These are phyloP conservation scores for Aspergillus terreus DNA, from an alignment of 2,329 filamentous ascomycete genomes.

Conservation along the genomic window DNA sequence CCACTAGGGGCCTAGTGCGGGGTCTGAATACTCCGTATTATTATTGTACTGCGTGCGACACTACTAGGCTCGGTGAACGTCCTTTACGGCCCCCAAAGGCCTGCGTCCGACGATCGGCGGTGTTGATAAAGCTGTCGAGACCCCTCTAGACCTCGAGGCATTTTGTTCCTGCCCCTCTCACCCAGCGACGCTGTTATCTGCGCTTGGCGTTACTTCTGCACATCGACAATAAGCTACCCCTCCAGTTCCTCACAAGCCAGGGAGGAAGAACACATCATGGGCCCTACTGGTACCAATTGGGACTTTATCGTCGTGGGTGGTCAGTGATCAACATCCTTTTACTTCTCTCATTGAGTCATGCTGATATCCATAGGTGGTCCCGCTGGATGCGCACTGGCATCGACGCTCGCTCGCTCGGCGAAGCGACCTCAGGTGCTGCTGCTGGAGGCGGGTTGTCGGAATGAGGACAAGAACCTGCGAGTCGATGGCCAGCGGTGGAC, in stretches of 20 bases:
- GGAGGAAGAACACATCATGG: constrained; percentile 1
- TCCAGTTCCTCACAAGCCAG: too few relatives aligned
- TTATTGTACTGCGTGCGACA: too few relatives aligned
- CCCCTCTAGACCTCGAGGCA: background rate
- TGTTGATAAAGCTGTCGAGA: background rate
- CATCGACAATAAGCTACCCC: background rate
- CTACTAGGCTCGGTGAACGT: too few relatives aligned
- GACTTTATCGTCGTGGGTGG: constrained; percentile 20
- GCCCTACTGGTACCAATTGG: background rate
- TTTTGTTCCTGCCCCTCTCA: background rate
- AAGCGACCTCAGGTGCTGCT: constrained; percentile 54
- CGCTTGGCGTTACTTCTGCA: background rate
- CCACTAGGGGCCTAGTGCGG: too few relatives aligned
- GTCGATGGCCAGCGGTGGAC: constrained; percentile 55
- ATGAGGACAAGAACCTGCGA: constrained; percentile 46
- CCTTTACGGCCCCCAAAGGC: too few relatives aligned
- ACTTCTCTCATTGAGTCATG: background rate
- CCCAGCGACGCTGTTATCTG: background rate
- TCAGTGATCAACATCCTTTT: constrained; percentile 1
- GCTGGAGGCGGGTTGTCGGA: constrained; percentile 56
- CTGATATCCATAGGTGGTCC: constrained; percentile 49
- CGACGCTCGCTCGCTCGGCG: constrained; percentile 47
- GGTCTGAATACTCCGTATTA: too few relatives aligned
- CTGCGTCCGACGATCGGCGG: too few relatives aligned
- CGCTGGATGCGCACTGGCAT: constrained; percentile 55